phyloP scores from a whole-genome alignment of 345 rosid genomes.

The Populus simonii region DNA sequence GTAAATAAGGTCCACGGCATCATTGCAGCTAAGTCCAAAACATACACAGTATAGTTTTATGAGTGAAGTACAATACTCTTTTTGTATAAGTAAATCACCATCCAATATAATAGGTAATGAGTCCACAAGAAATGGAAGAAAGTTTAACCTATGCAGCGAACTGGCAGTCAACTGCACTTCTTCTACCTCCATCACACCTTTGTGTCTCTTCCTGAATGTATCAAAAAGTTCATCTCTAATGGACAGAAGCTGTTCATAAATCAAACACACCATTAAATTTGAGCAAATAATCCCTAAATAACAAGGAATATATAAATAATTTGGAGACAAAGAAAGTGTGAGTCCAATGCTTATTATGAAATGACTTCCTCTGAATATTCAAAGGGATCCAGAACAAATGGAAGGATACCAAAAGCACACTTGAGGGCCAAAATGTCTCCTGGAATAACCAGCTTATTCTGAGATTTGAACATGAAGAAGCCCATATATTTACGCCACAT shows the following conservation, averaged over 20 bases:
- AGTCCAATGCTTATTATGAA: too few relatives aligned
- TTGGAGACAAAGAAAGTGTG: not conserved
- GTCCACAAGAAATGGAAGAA: not conserved
- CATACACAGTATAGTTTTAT: not conserved
- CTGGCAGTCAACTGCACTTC: constrained; percentile 83
- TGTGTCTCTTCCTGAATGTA: constrained; percentile 89
- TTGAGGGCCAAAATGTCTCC: too few relatives aligned
- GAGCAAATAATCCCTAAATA: not conserved
- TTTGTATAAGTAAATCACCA: not conserved
- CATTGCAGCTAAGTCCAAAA: not conserved
- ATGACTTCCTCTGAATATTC: too few relatives aligned
- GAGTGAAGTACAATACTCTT: not conserved
- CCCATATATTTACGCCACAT: too few relatives aligned
- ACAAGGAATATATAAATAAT: not conserved
- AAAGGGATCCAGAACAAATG: too few relatives aligned
- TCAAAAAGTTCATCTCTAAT: constrained; percentile 94
- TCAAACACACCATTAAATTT: constrained; percentile 10
- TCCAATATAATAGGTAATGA: not conserved
- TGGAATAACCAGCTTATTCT: too few relatives aligned
- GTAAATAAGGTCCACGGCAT: not conserved
- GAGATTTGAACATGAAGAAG: too few relatives aligned
- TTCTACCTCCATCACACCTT: constrained; percentile 82
- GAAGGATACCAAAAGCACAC: too few relatives aligned
- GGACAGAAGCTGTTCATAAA: constrained; percentile 59
- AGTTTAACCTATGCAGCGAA: constrained; percentile 72